Base-by-base conservation (phyloP, 1,139 yeast species). In the Debaryomycetaceae sp. region DNA sequence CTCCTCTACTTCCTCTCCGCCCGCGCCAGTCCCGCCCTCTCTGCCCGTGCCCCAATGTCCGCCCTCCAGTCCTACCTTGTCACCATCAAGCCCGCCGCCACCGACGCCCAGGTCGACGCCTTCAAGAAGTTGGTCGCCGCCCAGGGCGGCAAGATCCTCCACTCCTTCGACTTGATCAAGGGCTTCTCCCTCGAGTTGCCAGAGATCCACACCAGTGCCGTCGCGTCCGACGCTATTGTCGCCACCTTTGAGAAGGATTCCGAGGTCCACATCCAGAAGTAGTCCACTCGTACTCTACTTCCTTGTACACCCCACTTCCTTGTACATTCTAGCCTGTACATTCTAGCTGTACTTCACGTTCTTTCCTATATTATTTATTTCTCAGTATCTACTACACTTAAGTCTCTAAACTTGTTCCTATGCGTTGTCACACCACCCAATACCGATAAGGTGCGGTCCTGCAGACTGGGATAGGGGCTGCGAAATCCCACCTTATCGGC, bases 141-240 rank as follows among this genome's bases (percentile, higher is more conserved):
- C 26, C 44, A 73, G 29, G 87, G 87, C 21, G 90, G 86, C 28
- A 59, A 59, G 30, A 65, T 79, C 43, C 67, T 72, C 33, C 74
- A 71, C 38, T 83, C 78, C 42, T 78, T 69, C 53, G 56, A 68
- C 30, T 58, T 79, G 49, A 75, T 79, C 56, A 77, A 77, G 58
- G 87, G 85, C 1, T 77, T 74, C 42, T 49, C 55, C 29, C 73
- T 65, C 34, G 63, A 68, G 39, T 53, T 75, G 37, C 80, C 82
- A 23, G 46, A 58, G 4, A 36, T 62, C 37, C 76, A 68, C 41
- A 55, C 66, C 23, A 44, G 53, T 13, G 32, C 66, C 6, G 47
- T 75, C 38, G 46, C 55, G 37, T 42, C 44, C 25, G 62, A 70
- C 45, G 67, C 63, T 15, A 62, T 57, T 29, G 73, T 76, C 34